Evolutionary conservation across 495 filamentous ascomycete genomes (phyloP), one percentile per base, ranked within the genome.

Genomic region (Penicillium cinerascens): DNA sequence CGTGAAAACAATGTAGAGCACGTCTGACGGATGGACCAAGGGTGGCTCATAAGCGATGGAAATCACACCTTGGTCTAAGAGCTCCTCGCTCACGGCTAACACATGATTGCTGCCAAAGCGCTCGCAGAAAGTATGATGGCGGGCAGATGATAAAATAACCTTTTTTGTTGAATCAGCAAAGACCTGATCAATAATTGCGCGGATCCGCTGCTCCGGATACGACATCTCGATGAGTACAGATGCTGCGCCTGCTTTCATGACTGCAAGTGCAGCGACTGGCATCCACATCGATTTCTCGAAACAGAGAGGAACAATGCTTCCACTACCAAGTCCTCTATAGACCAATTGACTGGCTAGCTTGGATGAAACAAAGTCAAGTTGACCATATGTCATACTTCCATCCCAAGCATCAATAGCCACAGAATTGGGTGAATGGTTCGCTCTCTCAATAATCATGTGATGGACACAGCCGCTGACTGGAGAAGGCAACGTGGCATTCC

Each of bases 1-100:
- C 0, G 89, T 95, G 66, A 90, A 95, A 3, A 90, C 59, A 18
- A 62, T 37, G 41, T 46, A 69, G n/a, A 48, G 23, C 2, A 41
- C 45, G 44, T 52, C 43, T 8, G 6, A 1, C 4, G 54, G 44
- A 2, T 23, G 20, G n/a, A 52, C 44, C 25, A 27, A 27, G 25
- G 25, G 25, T 27, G 25, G 25, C 25, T 27, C 25, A 8, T 27
- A 27, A 27, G 25, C 25, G 25, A 27, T 4, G 15, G 15, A 13
- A 4, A 13, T 45, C 6, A 15, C 8, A 23, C 1, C 26, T 17
- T 13, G 15, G 21, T 35, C 20, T 9, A n/a, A 45, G 26, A 35
- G 25, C 10, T 43, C 25, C 13, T 36, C 40, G 21, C 38, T 39
- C 17, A 36, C 26, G 9, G 35, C 20, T 33, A 27, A 2, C 9